These are phyloP conservation scores for Blepharisma stoltei DNA, from an alignment of 73 alveolate genomes.

Conservation along the genomic window DNA sequence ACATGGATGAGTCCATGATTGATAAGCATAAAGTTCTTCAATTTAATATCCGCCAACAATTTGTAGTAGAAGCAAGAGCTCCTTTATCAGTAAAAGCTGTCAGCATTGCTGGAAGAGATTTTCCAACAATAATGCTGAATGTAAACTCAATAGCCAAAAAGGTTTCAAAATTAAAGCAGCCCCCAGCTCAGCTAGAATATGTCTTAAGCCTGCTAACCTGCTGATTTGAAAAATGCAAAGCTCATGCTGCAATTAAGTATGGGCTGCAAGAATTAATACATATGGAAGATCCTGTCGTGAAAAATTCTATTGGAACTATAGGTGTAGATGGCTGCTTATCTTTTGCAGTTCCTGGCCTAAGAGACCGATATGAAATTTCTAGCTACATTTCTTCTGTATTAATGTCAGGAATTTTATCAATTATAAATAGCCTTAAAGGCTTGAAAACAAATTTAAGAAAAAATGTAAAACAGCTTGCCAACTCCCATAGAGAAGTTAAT, in stretches of 20 bases:
- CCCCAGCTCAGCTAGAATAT: constrained; percentile 9
- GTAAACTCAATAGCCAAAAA: background rate
- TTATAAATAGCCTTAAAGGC: background rate
- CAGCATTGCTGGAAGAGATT: background rate
- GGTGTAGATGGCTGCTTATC: constrained; percentile 11
- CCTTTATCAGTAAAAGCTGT: background rate
- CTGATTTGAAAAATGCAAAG: background rate
- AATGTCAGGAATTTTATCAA: background rate
- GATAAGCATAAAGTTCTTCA: constrained; percentile 1
- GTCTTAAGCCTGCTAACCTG: constrained; percentile 1
- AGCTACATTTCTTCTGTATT: background rate
- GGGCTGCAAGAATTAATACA: background rate
- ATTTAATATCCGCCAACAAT: constrained; percentile 3
- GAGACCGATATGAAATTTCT: background rate
- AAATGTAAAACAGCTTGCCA: background rate
- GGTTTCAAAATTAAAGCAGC: background rate
- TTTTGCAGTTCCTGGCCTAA: background rate
- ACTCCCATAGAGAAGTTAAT: background rate
- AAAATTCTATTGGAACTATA: background rate
- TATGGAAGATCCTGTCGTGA: background rate
- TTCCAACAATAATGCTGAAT: background rate
- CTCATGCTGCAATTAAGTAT: background rate
- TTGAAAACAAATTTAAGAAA: background rate
- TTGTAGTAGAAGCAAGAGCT: background rate
- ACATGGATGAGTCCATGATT: background rate